Percentiles rank a stretch among this genome's conserved stretches.
These are phyloP conservation scores for Tremella fuciformis DNA, from an alignment of 768 basidiomycete genomes.

Conservation along the genomic window DNA sequence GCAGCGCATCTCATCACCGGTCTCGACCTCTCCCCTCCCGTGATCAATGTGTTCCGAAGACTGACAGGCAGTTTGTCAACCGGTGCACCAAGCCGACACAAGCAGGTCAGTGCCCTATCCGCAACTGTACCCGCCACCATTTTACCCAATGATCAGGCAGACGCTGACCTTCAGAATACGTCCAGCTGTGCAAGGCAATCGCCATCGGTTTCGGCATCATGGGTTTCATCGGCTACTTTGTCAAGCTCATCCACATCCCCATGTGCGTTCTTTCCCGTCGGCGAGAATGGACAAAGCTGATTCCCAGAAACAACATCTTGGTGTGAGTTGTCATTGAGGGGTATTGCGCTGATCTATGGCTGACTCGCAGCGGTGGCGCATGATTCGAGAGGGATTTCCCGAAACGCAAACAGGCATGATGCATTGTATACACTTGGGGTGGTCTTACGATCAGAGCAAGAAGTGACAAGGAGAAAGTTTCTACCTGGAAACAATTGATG, in stretches of 20 bases:
- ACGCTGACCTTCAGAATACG: slow-evolving; percentile 65
- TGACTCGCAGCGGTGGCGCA: slow-evolving; percentile 1
- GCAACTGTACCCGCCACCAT: not conserved
- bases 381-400: not conserved
- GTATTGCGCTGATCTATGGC: not conserved
- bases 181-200: slow-evolving; percentile 91
- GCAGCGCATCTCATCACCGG: not conserved
- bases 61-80: slow-evolving; percentile 71
- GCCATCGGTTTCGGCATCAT: slow-evolving; percentile 97
- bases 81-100: slow-evolving; percentile 97
- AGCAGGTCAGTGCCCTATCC: slow-evolving; percentile 63
- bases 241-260: slow-evolving; percentile 96
- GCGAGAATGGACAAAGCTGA: slow-evolving; percentile 6
- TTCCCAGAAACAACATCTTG: slow-evolving; percentile 87
- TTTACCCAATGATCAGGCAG: no score
- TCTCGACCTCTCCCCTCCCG: not conserved
- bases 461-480: no score
- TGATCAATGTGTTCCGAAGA: slow-evolving; percentile 9
- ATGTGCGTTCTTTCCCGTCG: slow-evolving; percentile 64
- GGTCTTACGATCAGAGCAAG: no score
- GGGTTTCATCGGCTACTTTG: slow-evolving; percentile 99
- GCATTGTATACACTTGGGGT: no score
- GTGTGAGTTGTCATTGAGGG: slow-evolving; percentile 69
- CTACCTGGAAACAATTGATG: no score
- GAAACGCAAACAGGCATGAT: not conserved